Conservation (phyloP, 2,329 filamentous ascomycete genomes). For the Paecilomyces niveus region DNA sequence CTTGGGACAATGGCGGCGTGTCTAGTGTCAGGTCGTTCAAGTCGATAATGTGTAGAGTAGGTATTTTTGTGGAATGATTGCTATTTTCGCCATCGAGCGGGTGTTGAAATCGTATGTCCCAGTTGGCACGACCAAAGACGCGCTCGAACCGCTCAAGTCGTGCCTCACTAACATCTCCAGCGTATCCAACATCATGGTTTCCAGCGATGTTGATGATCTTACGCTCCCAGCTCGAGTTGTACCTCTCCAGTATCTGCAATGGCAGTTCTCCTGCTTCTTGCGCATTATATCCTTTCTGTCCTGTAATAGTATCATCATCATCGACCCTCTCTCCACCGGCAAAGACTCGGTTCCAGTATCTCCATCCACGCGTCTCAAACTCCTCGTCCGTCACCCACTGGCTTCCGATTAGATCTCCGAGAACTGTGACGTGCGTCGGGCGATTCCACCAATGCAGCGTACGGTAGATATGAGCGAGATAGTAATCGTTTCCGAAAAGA, state of each 20-base stretch:
- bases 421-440: constrained; percentile 79
- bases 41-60: constrained; percentile 73
- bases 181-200: constrained; percentile 96
- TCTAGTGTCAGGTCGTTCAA: constrained; percentile 94
- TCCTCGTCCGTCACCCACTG: constrained; percentile 89
- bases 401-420: constrained; percentile 87
- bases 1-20: constrained; percentile 60
- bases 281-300: constrained; percentile 21
- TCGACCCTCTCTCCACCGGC: constrained; percentile 57
- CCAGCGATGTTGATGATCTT: constrained; percentile 84
- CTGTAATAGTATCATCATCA: constrained; percentile 34
- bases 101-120: constrained; percentile 71
- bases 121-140: constrained; percentile 81
- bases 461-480: constrained; percentile 86
- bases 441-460: constrained; percentile 74
- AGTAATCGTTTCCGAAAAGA: constrained; percentile 87
- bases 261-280: constrained; percentile 29
- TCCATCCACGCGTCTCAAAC: constrained; percentile 63
- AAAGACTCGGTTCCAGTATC: constrained; percentile 80
- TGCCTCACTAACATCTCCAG: constrained; percentile 74
- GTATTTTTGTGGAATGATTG: constrained; percentile 9
- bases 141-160: constrained; percentile 75
- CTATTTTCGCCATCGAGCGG: constrained; percentile 22
- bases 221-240: constrained; percentile 57
- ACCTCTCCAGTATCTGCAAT: constrained; percentile 34